Base-by-base conservation (phyloP, 1,284 basidiomycete species). In the Acaromyces ingoldii region DNA sequence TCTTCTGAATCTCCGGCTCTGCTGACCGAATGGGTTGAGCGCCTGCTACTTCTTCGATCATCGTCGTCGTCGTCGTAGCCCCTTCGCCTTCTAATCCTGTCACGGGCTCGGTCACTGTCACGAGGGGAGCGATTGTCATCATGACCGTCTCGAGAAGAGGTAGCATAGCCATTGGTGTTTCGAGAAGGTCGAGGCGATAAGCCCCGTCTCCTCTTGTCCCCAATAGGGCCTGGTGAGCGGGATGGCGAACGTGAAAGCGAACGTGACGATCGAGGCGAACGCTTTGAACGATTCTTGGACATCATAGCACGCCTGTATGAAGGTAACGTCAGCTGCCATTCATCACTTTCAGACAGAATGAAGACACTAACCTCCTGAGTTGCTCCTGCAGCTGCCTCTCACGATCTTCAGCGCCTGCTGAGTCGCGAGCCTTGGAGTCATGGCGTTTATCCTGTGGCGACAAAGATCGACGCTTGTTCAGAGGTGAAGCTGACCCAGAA, bases 361-460 rank as follows among this genome's bases (percentile, higher is more conserved):
- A 9, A 4, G 17, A 34, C 2, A 62, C 68, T 44, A 60, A 58
- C 38, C 57, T 68, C 11, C 72, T 58, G 17, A 74, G 58, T 51
- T 74, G 63, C 36, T 73, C 70, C 22, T 67, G 65, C 6, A 74
- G 57, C 48, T 71, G 64, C 33, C 59, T 59, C 45, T 74, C 72
- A 19, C 71, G 51, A 6, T 65, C 63, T 0, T 53, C 58, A 2
- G 55, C 34, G 7, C 67, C 60, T n/a, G 42, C 10, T 24, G 42
- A 15, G n/a, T 7, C 40, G 22, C 21, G 21, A 25, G 40, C 40
- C 9, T 7, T 19, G 40, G 9, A 24, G 11, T 11, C 40, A 6
- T 21, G 40, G 40, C 21, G 40, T 10, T 2, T 34, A 34, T 17
- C 13, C 33, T 13, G 21, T 15, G 46, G 39, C 5, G 22, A 37